Evolutionary conservation across 176 grass and related monocot species (phyloP), one percentile per base, ranked within the genome.

Genomic region (Bolboschoenus planiculmis): DNA sequence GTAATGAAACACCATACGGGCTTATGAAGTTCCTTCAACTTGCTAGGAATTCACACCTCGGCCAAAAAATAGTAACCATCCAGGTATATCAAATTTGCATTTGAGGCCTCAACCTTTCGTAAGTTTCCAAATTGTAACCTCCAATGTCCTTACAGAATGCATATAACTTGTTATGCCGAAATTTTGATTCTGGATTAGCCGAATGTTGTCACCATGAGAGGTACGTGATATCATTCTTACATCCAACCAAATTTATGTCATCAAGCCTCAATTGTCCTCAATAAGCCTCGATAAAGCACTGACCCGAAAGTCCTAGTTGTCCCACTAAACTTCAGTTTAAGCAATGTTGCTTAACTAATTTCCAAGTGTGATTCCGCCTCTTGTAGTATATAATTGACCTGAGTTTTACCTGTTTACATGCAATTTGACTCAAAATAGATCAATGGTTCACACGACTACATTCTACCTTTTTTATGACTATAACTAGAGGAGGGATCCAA

Each of bases 171-270:
- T 81, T 98, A 53, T 98, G 92, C 27, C 92, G 89, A 78, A 95
- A 90, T 78, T 98, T 94, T 80, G 92, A 98, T 51, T 65, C 86
- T 90, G 92, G 82, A 83, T 88, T 98, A 87, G 90, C 90, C 21
- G 95, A 98, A 79, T 98, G 92, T 30, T 98, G 92, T 81, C 95
- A 98, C 76, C 92, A 98, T 56, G 90, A 98, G 66, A 91, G 88
- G 95, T 94, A 85, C 51, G 21, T 47, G 1, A 33, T 54, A 24
- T 20, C 43, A 16, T 84, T 37, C 46, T 18, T 73, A 39, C 31
- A 11, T 40, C 7, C 53, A 75, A 57, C 18, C 0, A 80, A 8
- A 58, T 27, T 63, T 26, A 62, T 21, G 36, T 31, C 59, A 62
- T 13, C 27, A 62, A 62, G 9, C 3, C 5, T 31, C 59, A 62